Evolutionary conservation across 129 eudicot genomes (phyloP), one percentile per base, ranked within the genome.

Genomic region (Oenanthe sinensis): DNA sequence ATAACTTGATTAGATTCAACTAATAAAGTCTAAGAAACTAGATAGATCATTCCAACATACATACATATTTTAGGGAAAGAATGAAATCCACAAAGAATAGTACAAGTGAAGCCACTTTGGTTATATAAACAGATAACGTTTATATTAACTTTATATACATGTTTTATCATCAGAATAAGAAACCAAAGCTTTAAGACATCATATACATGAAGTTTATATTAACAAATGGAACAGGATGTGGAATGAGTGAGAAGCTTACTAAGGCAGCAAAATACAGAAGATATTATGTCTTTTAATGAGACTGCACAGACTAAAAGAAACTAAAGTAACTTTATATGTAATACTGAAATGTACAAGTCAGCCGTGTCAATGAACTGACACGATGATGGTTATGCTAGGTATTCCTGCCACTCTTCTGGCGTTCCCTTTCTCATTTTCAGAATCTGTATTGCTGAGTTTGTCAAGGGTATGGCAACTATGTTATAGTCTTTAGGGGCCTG

Each of bases 401-500:
- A 95, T 70, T 90, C 97, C 74, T 69, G 84, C 97, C 98, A 95
- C 79, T 95, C 98, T 76, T 90, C 92, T 9, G 98, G 98, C 4
- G 85, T 85, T 55, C 91, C 96, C 74, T 94, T 91, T 74, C 87
- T 82, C 84, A 55, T 79, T 85, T 73, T 87, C 78, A 95, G 81
- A 94, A 88, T 82, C 89, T 78, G 87, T 80, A 90, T 73, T 2
- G 97, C 87, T 3, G 78, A 58, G 85, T 58, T 83, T 45, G 98
- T 88, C 77, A 95, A 68, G 63, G 98, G 98, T 83, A 95, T 87
- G 78, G 97, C 88, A 54, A 91, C 80, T 80, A 95, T 87, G 65
- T 95, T 96, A 80, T 84, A 95, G 86, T 91, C 98, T 80, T 88
- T 91, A 16, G 97, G 98, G 63, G 92, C 90, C 98, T 95, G 88